Percentiles rank a stretch among this genome's conserved stretches.
Evolutionary conservation across 2,329 filamentous ascomycete species (phyloP).

Genomic region (Diplodia sapinea): DNA sequence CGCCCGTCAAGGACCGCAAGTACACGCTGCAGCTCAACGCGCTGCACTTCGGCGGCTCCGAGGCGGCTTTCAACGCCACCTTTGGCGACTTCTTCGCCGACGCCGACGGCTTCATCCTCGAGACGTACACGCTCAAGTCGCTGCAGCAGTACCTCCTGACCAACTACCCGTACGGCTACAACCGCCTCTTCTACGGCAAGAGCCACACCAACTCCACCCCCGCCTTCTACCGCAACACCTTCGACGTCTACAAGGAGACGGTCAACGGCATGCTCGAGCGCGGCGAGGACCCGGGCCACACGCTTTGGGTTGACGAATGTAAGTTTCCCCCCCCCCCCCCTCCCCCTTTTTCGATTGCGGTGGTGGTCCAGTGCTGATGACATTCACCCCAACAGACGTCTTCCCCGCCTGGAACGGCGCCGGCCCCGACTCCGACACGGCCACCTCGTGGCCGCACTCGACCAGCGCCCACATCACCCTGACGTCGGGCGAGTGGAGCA

Average conservation of each 20-base stretch:
- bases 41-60: constrained; percentile 12
- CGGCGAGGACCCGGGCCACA: constrained; percentile 29
- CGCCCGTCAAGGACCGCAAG: constrained; percentile 14
- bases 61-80: constrained; percentile 22
- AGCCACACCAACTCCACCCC: constrained; percentile 27
- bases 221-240: constrained; percentile 23
- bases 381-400: neutral
- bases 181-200: constrained; percentile 29
- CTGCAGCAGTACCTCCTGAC: constrained; percentile 28
- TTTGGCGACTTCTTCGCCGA: constrained; percentile 18
- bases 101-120: constrained; percentile 3
- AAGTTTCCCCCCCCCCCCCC: neutral
- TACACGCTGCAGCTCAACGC: constrained; percentile 24
- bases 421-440: constrained; percentile 8
- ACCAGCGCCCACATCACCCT: constrained; percentile 26
- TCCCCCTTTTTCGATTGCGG: neutral
- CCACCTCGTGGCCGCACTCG: constrained; percentile 24
- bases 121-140: constrained; percentile 25
- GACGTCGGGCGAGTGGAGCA: constrained; percentile 27
- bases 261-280: constrained; percentile 27
- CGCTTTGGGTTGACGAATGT: constrained; percentile 27
- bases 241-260: constrained; percentile 26
- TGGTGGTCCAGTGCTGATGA: neutral
- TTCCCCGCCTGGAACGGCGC: constrained; percentile 27
- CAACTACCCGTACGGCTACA: constrained; percentile 31